Base-by-base conservation (phyloP, 2,329 filamentous ascomycete genomes). In the Cladobotryum protrusum region DNA sequence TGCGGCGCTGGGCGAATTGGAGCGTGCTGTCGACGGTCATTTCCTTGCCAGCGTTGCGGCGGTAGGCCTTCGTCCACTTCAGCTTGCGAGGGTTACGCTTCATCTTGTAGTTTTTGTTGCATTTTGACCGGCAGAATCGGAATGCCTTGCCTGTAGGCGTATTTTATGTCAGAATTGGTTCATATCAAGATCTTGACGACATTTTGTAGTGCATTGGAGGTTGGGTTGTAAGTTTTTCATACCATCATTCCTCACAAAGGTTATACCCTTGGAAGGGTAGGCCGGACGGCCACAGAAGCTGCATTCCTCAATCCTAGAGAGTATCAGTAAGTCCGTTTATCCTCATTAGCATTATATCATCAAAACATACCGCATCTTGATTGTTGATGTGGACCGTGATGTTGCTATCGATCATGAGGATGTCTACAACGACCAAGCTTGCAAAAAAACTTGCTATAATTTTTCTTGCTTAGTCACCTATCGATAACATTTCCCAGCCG, bases 61-160 rank as follows among this genome's bases (percentile, higher is more conserved):
- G 86, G 79, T 91, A 92, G 47, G 89, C 84, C 78, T 96, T 96
- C 55, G 92, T 96, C 93, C 92, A 96, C 72, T 90, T 93, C 61
- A 97, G 82, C 72, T 96, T 96, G 68, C 92, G 85, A 34, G 92
- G 91, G 74, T 97, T 96, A 59, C 93, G 85, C 86, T 96, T 96
- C 89, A 95, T 95, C 74, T 95, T 93, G 82, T 95, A 95, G 70
- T 83, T 85, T 62, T 75, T 74, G 67, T 79, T 78, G 67, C 79
- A 82, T 68, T 82, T 78, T 60, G 70, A 76, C 49, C 76, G 70
- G 64, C 79, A 83, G 69, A 83, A 83, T 49, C 79, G 69, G 60
- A 83, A 83, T 41, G 71, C 63, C 63, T 74, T 71, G 54, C 69
- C 72, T 64, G 39, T 15, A 14, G 12, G 9, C 7, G 13, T 7